Evolutionary conservation across 768 basidiomycete genomes (phyloP).

Genomic region (Termitomyces eurrhizus): DNA sequence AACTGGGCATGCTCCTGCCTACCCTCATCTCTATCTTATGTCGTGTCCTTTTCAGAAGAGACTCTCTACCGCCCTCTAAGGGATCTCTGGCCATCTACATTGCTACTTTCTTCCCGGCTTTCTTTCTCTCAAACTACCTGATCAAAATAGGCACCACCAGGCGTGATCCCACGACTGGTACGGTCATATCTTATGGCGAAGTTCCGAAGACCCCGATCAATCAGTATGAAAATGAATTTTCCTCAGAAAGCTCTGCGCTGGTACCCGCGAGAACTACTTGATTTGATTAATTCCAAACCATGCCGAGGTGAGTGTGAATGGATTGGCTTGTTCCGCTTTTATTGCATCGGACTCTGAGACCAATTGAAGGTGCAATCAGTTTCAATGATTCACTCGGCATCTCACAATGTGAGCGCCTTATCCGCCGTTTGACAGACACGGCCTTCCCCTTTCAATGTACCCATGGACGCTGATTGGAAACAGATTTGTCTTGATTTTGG

Average conservation of each 20-base stretch:
- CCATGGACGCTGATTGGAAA: constrained; percentile 69
- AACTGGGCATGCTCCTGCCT: constrained; percentile 66
- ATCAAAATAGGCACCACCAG: constrained; percentile 69
- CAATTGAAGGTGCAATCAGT: constrained; percentile 83
- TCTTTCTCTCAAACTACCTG: constrained; percentile 73
- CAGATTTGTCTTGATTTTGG: neutral
- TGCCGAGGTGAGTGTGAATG: constrained; percentile 67
- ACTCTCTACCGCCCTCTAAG: constrained; percentile 64
- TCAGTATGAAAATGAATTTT: no score
- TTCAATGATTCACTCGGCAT: constrained; percentile 80
- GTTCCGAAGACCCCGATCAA: constrained; percentile 37
- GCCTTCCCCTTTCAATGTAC: constrained; percentile 94
- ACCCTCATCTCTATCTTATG: constrained; percentile 62
- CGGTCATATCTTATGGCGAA: constrained; percentile 71
- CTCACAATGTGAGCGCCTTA: constrained; percentile 67
- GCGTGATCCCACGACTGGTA: constrained; percentile 70
- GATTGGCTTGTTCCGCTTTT: neutral
- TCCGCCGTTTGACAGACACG: constrained; percentile 65
- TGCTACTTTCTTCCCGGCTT: constrained; percentile 61
- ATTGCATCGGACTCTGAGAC: neutral
- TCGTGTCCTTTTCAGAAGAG: constrained; percentile 60
- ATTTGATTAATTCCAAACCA: constrained; percentile 91
- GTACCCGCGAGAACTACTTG: constrained; percentile 81
- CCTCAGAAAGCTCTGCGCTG: constrained; percentile 67
- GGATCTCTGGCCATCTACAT: constrained; percentile 63